Conservation (phyloP, 495 filamentous ascomycete genomes). For the Lepidopterella palustris region DNA sequence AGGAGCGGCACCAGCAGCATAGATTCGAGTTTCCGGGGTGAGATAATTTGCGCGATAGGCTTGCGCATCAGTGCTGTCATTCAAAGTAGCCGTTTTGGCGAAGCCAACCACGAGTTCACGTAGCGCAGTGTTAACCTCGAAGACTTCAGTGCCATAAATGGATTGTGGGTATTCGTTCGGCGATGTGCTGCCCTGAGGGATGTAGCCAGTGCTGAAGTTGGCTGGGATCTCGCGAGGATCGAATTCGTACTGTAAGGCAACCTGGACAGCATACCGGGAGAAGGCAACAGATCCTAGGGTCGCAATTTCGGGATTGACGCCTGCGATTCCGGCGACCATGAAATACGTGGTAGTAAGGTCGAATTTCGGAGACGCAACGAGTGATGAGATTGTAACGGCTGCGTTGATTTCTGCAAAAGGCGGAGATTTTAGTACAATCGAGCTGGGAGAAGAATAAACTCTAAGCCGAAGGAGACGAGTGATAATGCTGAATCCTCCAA, state of each 20-base stretch:
- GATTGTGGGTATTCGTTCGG: conserved; percentile 55
- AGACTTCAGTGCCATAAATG: conserved; percentile 73
- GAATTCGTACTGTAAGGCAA: conserved; percentile 69
- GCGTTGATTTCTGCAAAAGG: conserved; percentile 64
- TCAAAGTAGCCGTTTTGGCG: conserved; percentile 50
- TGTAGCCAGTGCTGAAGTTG: conserved; percentile 61
- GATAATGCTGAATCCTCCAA: too few relatives aligned
- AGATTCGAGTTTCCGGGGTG: conserved; percentile 22
- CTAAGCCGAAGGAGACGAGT: too few relatives aligned
- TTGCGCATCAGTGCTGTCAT: conserved; percentile 46
- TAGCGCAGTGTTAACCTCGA: conserved; percentile 61
- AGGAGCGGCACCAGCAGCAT: conserved; percentile 44
- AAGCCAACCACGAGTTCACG: conserved; percentile 50
- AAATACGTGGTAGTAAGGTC: conserved; percentile 64
- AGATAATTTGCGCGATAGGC: conserved; percentile 56
- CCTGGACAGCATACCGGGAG: conserved; percentile 61
- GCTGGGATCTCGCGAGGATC: conserved; percentile 61
- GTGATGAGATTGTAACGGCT: conserved; percentile 52
- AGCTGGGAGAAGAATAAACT: too few relatives aligned
- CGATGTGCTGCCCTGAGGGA: conserved; percentile 50
- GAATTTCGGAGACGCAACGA: conserved; percentile 56
- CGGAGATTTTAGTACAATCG: too few relatives aligned
- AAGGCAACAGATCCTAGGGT: conserved; percentile 60
- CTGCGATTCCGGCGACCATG: conserved; percentile 64
- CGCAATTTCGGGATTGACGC: conserved; percentile 59